Conservation (phyloP, 2,329 filamentous ascomycete species). For the Claviceps citrina region DNA sequence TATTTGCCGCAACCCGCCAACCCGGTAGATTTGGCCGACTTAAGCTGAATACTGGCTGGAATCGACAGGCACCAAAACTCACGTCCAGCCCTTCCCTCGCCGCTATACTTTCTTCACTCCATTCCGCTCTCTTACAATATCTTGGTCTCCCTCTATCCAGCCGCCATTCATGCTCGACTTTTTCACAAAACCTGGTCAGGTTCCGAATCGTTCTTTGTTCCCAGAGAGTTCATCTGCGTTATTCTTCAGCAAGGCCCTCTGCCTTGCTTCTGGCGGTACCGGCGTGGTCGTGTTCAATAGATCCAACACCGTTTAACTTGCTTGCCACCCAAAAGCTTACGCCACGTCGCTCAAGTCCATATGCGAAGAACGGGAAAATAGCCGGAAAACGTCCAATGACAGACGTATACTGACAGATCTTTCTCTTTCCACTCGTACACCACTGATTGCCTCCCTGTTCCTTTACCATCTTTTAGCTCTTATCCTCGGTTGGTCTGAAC, state of each 20-base stretch:
- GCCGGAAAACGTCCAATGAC: constrained; percentile 3
- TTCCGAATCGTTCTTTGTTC: constrained; percentile 1
- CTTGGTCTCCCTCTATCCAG: background rate
- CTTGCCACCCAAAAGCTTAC: constrained; percentile 5
- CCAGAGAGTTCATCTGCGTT: background rate
- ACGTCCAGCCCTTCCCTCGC: background rate
- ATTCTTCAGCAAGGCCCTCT: background rate
- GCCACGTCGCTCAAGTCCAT: constrained; percentile 3
- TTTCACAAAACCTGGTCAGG: background rate
- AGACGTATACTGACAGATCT: constrained; percentile 3
- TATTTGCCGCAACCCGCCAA: constrained; percentile 6
- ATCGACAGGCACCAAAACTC: constrained; percentile 2
- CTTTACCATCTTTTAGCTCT: background rate
- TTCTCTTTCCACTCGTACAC: background rate
- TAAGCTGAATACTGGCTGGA: constrained; percentile 6
- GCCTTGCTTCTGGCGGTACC: background rate
- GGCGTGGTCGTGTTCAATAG: background rate
- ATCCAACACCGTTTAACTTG: background rate
- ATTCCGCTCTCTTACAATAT: background rate
- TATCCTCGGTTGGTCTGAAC: background rate
- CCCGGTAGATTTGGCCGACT: constrained; percentile 5
- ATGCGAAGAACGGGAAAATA: constrained; percentile 5
- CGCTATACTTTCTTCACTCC: background rate
- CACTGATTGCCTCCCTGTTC: background rate
- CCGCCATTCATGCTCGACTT: background rate